These are phyloP conservation scores for Zea luxurians DNA, from an alignment of 176 grass and related monocot species.

Conservation along the genomic window DNA sequence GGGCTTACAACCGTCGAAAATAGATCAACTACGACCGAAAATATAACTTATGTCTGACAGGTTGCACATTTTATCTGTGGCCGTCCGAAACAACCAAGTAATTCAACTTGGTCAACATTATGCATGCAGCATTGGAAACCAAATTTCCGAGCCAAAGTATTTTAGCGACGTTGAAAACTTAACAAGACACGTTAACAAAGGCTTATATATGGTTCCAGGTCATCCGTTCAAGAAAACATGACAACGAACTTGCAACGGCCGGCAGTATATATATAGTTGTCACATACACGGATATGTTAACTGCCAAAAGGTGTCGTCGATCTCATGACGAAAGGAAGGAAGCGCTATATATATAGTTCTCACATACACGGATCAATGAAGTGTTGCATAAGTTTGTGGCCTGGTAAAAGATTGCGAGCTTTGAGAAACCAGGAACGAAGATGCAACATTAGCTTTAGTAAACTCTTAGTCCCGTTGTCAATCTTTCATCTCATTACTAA, in stretches of 20 bases:
- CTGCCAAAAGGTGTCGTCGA: slow-evolving; percentile 4
- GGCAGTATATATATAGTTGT: slow-evolving; percentile 37
- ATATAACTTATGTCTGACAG: too few species aligned
- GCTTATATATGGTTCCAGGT: slow-evolving; percentile 38
- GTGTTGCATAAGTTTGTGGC: slow-evolving; percentile 38
- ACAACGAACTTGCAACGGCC: slow-evolving; percentile 36
- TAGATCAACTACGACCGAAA: too few species aligned
- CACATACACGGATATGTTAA: too few species aligned
- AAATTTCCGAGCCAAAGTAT: slow-evolving; percentile 54
- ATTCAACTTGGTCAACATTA: slow-evolving; percentile 6
- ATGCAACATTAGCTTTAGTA: background rate
- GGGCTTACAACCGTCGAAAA: too few species aligned
- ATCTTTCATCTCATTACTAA: background rate
- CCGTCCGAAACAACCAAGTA: background rate
- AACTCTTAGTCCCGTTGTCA: background rate
- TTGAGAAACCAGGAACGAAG: slow-evolving; percentile 29
- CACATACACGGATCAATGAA: slow-evolving; percentile 47
- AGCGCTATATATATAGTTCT: background rate
- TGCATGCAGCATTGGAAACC: background rate
- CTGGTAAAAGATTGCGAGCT: slow-evolving; percentile 40
- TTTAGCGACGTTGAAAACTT: slow-evolving; percentile 45
- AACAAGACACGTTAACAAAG: slow-evolving; percentile 37
- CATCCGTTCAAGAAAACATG: slow-evolving; percentile 48
- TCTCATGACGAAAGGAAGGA: slow-evolving; percentile 24
- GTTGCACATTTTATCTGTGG: too few species aligned